A percentile compares a stretch with the other conserved stretches of the same genome.
phyloP scores from a whole-genome alignment of 2,329 filamentous ascomycete species.

The Fusarium scirpi region DNA sequence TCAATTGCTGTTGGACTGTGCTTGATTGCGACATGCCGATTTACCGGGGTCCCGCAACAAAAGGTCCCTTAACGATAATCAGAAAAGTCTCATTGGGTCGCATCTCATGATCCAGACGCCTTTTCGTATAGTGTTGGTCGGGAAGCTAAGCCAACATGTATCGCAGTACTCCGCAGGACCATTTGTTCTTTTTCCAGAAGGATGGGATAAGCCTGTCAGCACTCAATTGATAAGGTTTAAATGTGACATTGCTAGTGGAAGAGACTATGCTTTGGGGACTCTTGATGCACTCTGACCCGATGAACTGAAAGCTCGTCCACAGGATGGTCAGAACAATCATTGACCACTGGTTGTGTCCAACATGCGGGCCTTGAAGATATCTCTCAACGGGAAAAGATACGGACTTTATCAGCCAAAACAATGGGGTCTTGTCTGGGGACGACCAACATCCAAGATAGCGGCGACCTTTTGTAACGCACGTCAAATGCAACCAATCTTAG shows the following conservation, averaged over 20 bases:
- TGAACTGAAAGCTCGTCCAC: background rate
- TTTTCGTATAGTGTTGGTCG: background rate
- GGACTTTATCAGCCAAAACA: background rate
- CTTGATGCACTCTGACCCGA: too few relatives aligned
- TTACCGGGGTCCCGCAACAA: slow-evolving; percentile 16
- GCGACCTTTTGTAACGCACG: slow-evolving; percentile 3
- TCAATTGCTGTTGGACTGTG: slow-evolving; percentile 2
- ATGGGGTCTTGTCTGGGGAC: background rate
- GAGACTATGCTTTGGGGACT: background rate
- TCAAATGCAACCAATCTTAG: background rate
- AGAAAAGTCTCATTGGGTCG: slow-evolving; percentile 5
- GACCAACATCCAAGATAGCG: background rate
- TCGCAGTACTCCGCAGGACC: background rate
- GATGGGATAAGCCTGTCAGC: slow-evolving; percentile 11
- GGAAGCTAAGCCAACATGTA: background rate
- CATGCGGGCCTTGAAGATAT: background rate
- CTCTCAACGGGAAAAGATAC: too few relatives aligned
- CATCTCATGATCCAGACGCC: slow-evolving; percentile 1
- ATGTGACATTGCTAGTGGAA: background rate
- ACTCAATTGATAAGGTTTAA: slow-evolving; percentile 18
- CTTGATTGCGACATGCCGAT: slow-evolving; percentile 26
- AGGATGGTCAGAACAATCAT: background rate
- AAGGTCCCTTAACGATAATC: slow-evolving; percentile 18
- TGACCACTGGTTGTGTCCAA: background rate
- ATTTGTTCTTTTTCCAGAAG: background rate